These are phyloP conservation scores for Ophiostoma perfectum DNA, from an alignment of 2,329 filamentous ascomycete species.

Conservation along the genomic window DNA sequence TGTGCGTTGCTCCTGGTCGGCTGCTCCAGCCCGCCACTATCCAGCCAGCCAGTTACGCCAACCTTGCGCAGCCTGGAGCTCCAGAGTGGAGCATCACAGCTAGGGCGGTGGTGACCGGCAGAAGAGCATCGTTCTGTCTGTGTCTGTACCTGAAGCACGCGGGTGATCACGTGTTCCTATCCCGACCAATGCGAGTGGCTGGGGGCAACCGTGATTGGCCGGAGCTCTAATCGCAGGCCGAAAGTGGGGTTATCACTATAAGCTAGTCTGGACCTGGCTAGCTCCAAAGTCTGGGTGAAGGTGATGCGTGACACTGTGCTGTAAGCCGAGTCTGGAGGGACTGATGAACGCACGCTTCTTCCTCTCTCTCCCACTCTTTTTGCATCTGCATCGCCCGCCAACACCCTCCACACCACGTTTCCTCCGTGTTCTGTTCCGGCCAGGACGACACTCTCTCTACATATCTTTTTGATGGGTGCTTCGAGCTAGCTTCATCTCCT, in stretches of 20 bases:
- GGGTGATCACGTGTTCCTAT: constrained; percentile 22
- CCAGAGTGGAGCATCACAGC: constrained; percentile 6
- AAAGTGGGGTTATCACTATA: background rate
- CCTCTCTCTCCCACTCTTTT: constrained; percentile 7
- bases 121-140: constrained; percentile 8
- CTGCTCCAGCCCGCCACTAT: constrained; percentile 12
- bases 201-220: constrained; percentile 1
- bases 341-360: background rate
- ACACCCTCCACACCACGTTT: background rate
- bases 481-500: background rate
- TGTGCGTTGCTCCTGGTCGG: constrained; percentile 4
- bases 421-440: no score
- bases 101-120: constrained; percentile 26
- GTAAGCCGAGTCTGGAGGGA: constrained; percentile 7
- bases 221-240: constrained; percentile 16
- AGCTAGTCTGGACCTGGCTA: constrained; percentile 5
- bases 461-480: background rate
- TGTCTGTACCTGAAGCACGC: background rate
- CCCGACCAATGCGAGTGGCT: constrained; percentile 11
- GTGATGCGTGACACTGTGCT: constrained; percentile 18
- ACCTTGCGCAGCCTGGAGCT: constrained; percentile 33
- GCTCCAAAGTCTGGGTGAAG: background rate
- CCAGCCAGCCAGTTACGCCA: constrained; percentile 29
- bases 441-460: background rate
- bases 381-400: background rate